Conservation (phyloP, 2,329 filamentous ascomycete genomes). For the Hymenoscyphus infarciens region DNA sequence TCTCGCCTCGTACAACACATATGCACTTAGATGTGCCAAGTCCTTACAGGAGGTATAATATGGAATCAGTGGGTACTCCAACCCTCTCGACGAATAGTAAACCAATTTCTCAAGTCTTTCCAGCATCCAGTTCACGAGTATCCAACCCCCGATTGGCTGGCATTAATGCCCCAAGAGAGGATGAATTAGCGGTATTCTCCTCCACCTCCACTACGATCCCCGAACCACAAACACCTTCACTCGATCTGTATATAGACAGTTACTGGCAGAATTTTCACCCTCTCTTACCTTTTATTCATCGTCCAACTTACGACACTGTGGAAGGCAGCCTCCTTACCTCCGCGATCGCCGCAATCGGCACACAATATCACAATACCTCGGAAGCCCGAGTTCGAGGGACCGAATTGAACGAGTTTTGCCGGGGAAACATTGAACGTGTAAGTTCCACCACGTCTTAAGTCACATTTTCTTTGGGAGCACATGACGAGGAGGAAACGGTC, state of each 20-base stretch:
- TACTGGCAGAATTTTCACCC: conserved; percentile 32
- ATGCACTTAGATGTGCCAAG: conserved; percentile 29
- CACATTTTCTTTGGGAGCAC: not conserved
- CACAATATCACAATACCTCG: conserved; percentile 29
- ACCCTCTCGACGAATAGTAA: conserved; percentile 32
- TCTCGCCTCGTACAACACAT: conserved; percentile 26
- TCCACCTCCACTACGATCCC: conserved; percentile 11
- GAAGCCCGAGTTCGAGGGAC: conserved; percentile 30
- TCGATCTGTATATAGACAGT: conserved; percentile 28
- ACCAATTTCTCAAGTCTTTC: conserved; percentile 32
- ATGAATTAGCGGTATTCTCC: conserved; percentile 22
- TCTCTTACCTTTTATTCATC: conserved; percentile 32
- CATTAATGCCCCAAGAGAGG: conserved; percentile 24
- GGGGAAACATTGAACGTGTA: conserved; percentile 28
- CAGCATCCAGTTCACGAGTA: conserved; percentile 31
- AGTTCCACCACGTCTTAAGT: conserved; percentile 11
- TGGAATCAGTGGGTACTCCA: conserved; percentile 37
- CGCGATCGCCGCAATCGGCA: conserved; percentile 34
- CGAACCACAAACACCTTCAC: conserved; percentile 20
- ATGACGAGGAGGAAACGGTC: conserved; percentile 1
- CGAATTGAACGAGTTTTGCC: conserved; percentile 31
- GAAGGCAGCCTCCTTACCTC: conserved; percentile 26
- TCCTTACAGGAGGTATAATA: conserved; percentile 26
- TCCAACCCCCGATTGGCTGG: conserved; percentile 29
- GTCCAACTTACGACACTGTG: conserved; percentile 25